These are phyloP conservation scores for Pseudoturritis turrita DNA, from an alignment of 345 rosid genomes.

Conservation along the genomic window DNA sequence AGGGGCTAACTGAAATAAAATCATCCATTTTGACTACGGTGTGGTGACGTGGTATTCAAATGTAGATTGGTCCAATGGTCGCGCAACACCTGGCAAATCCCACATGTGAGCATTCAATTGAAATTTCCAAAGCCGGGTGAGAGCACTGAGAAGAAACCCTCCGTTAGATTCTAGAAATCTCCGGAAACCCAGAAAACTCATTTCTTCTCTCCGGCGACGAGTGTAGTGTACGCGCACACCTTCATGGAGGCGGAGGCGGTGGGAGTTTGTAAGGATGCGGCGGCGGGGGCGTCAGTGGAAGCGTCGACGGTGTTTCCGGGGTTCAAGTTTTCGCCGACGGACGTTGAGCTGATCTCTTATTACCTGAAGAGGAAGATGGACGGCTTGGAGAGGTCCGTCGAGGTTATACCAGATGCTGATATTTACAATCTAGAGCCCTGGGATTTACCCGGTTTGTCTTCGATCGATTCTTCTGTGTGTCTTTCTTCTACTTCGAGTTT, in stretches of 20 bases:
- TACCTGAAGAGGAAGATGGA: slow-evolving; percentile 78
- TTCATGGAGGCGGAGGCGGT: slow-evolving; percentile 13
- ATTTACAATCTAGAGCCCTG: slow-evolving; percentile 75
- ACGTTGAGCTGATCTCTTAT: slow-evolving; percentile 65
- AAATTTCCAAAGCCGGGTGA: background rate
- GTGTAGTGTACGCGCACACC: background rate
- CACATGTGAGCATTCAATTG: background rate
- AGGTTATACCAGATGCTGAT: slow-evolving; percentile 62
- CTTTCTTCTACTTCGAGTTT: too few relatives aligned
- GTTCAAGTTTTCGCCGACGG: slow-evolving; percentile 80
- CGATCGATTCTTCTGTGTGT: background rate
- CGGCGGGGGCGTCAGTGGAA: slow-evolving; percentile 46
- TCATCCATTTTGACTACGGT: background rate
- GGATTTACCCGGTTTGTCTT: slow-evolving; percentile 72
- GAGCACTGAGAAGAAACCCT: background rate
- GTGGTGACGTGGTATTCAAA: slow-evolving; percentile 10
- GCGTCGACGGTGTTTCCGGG: slow-evolving; percentile 73
- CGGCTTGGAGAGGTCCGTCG: slow-evolving; percentile 59
- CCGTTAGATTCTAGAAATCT: background rate
- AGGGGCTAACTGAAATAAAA: slow-evolving; percentile 5
- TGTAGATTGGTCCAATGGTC: background rate
- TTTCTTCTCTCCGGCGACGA: background rate
- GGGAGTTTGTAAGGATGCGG: slow-evolving; percentile 38
- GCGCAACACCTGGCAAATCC: slow-evolving; percentile 9
- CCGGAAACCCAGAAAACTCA: background rate